A percentile compares a stretch with the other conserved stretches of the same genome.
phyloP scores from a whole-genome alignment of 75 land plant genomes.

The Isoetes taiwanensis region DNA sequence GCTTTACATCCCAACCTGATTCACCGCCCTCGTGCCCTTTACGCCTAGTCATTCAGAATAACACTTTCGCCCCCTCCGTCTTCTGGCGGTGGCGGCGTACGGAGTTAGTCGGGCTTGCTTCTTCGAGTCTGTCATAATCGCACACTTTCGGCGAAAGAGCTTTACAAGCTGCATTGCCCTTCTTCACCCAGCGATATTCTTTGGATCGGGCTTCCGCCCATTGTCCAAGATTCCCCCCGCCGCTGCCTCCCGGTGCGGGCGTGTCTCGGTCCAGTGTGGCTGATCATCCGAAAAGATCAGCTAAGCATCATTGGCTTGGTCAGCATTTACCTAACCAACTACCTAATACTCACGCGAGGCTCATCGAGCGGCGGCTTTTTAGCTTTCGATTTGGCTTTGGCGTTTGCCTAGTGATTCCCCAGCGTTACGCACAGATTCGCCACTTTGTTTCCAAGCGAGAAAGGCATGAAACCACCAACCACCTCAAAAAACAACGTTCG shows the following conservation, averaged over 20 bases:
- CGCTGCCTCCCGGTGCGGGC: not conserved
- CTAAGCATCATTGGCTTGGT: constrained; percentile 4
- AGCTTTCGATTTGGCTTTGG: constrained; percentile 7
- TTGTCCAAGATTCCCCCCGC: constrained; percentile 10
- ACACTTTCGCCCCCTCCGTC: too few species aligned
- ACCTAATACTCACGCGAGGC: not conserved
- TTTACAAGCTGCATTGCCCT: constrained; percentile 6
- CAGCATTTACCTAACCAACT: constrained; percentile 7
- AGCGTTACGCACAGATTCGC: too few species aligned
- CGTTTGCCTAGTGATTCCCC: too few species aligned
- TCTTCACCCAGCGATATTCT: not conserved
- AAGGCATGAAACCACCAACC: too few species aligned
- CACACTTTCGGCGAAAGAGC: constrained; percentile 11
- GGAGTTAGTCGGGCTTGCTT: too few species aligned
- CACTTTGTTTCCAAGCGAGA: too few species aligned
- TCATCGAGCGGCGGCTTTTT: not conserved
- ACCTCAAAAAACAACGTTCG: too few species aligned
- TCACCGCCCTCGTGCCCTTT: too few species aligned
- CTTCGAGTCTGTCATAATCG: too few species aligned
- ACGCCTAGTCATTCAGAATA: too few species aligned
- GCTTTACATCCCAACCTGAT: too few species aligned
- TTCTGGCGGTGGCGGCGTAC: too few species aligned
- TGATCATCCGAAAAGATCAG: not conserved
- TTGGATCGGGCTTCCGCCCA: constrained; percentile 5
- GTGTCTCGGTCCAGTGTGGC: constrained; percentile 7